Evolutionary conservation across 2,329 filamentous ascomycete genomes (phyloP).

Genomic region (Pseudodiploospora longispora): DNA sequence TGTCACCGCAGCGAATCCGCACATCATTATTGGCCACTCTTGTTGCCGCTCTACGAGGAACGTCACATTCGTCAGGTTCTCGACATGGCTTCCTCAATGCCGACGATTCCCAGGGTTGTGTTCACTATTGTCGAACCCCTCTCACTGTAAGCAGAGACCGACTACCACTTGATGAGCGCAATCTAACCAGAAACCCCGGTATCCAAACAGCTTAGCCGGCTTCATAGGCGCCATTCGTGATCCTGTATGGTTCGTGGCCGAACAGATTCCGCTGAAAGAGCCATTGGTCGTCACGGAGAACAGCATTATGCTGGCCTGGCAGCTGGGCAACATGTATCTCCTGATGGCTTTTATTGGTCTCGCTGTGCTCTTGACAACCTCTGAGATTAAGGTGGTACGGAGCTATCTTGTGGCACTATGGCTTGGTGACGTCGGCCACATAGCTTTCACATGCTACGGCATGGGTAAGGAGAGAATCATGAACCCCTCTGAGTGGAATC

Average conservation of each 20-base stretch:
- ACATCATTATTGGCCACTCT: too few species aligned
- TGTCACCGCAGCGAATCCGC: too few species aligned
- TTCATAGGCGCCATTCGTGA: slow-evolving; percentile 47
- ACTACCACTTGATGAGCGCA: background rate
- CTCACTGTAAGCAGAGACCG: slow-evolving; percentile 46
- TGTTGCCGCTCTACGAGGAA: too few species aligned
- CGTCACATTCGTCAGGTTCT: too few species aligned
- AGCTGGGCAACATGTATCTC: slow-evolving; percentile 64
- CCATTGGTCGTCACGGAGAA: slow-evolving; percentile 32
- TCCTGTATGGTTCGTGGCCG: slow-evolving; percentile 53
- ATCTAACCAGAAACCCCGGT: background rate
- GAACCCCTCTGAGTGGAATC: slow-evolving; percentile 55
- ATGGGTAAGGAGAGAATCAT: slow-evolving; percentile 48
- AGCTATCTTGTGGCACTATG: slow-evolving; percentile 60
- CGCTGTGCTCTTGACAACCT: slow-evolving; percentile 55
- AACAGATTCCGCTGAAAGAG: slow-evolving; percentile 44
- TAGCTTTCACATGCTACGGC: slow-evolving; percentile 50
- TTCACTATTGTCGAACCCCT: slow-evolving; percentile 64
- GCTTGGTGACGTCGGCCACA: slow-evolving; percentile 59
- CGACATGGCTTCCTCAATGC: slow-evolving; percentile 53
- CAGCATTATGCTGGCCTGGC: slow-evolving; percentile 51
- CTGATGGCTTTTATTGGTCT: slow-evolving; percentile 57
- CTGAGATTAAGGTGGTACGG: slow-evolving; percentile 56
- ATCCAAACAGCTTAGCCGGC: slow-evolving; percentile 45
- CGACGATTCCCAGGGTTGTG: slow-evolving; percentile 54